A percentile compares a stretch with the other conserved stretches of the same genome.
These are phyloP conservation scores for Dryadomyces quercus-mongolicae DNA, from an alignment of 2,329 filamentous ascomycete species.

Conservation along the genomic window DNA sequence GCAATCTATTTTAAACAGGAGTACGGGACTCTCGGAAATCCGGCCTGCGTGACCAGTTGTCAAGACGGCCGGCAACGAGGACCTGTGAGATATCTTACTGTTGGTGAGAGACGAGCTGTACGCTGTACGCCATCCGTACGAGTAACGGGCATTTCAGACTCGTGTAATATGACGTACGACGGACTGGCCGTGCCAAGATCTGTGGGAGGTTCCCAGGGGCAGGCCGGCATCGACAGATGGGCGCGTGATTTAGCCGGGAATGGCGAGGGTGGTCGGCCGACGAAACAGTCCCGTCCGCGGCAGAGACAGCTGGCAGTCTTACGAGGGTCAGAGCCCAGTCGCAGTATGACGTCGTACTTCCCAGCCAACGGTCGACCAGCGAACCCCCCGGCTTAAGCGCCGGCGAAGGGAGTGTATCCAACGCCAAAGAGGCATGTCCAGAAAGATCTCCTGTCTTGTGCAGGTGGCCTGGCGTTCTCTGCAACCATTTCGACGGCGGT, in stretches of 20 bases:
- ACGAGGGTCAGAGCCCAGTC: neutral
- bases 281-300: neutral
- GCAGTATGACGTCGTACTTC: neutral
- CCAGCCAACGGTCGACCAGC: neutral
- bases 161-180: too few relatives aligned
- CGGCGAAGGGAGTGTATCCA: neutral
- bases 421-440: neutral
- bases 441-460: neutral
- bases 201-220: neutral
- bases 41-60: neutral
- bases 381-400: neutral
- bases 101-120: neutral
- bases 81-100: too few relatives aligned
- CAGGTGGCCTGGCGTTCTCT: neutral
- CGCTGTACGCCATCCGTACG: neutral
- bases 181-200: neutral
- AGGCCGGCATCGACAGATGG: slow-evolving; percentile 1
- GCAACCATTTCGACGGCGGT: neutral
- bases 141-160: too few relatives aligned
- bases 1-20: neutral
- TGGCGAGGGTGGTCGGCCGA: neutral
- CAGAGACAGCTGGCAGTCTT: neutral
- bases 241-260: neutral
- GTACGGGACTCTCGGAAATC: neutral
- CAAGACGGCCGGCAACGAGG: neutral